Evolutionary conservation across 176 grass and related monocot genomes (phyloP), one percentile per base, ranked within the genome.

Genomic region (Carex kokanica): DNA sequence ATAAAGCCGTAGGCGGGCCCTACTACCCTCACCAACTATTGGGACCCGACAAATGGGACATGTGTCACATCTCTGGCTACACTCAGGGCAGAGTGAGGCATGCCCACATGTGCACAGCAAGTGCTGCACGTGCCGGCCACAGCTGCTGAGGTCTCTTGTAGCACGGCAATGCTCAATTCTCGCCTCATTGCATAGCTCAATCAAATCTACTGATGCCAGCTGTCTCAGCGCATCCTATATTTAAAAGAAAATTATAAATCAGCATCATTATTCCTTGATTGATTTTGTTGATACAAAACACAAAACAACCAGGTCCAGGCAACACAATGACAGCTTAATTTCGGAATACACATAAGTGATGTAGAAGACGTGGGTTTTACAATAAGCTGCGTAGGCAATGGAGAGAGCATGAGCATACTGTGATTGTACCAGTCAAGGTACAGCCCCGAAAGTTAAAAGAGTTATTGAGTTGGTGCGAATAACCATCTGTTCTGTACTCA

Each of bases 141-240:
- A 98, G 63, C 89, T 95, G 84, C 95, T 95, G 83, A 98, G 85
- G 85, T 98, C 95, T 84, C 95, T 92, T 18, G 95, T 90, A 52
- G 95, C 95, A 58, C 92, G 92, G 80, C 95, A 98, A 4, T 60
- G 79, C 86, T 98, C 95, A 8, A 93, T 88, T 81, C 88, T 98
- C 36, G 95, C 92, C 85, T 98, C 95, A 87, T 88, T 95, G 84
- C 88, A 91, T 79, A 98, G 89, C 82, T 92, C 92, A 77, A 91
- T 94, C 27, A 98, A 89, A 90, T 98, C 87, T 83, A 94, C 88
- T 34, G 81, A 90, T 79, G 95, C 92, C 83, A 98, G 55, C 67
- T 98, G 92, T 86, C 92, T 93, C 92, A 98, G 80, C 32, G 92
- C 92, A 85, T 95, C 91, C 95, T 98, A 79, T 74, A 90, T 85